phyloP scores from a whole-genome alignment of 306 rosid species.

The Cercis canadensis region DNA sequence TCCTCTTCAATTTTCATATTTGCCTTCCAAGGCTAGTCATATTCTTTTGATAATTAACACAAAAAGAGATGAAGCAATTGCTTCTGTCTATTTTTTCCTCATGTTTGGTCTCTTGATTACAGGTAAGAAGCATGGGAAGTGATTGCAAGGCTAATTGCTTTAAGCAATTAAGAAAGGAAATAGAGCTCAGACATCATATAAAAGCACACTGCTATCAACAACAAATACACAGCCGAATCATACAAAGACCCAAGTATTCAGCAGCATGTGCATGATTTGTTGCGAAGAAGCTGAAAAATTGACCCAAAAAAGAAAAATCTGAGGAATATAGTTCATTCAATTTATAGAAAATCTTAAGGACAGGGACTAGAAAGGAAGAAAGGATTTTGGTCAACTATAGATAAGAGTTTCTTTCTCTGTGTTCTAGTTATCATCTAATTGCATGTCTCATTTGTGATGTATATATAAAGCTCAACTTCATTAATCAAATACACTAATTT shows the following conservation, averaged over 20 bases:
- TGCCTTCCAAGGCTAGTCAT: constrained; percentile 63
- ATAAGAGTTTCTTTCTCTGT: constrained; percentile 30
- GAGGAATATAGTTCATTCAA: too few relatives aligned
- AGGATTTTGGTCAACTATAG: constrained; percentile 38
- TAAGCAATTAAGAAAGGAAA: too few relatives aligned
- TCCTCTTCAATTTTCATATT: constrained; percentile 39
- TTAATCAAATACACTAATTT: constrained; percentile 18
- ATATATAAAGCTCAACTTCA: constrained; percentile 25
- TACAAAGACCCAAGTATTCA: too few relatives aligned
- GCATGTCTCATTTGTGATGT: constrained; percentile 35
- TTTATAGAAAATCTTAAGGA: constrained; percentile 16
- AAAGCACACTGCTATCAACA: too few relatives aligned
- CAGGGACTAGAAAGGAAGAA: constrained; percentile 20
- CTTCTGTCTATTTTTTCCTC: background rate
- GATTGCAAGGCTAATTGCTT: constrained; percentile 36
- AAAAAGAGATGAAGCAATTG: constrained; percentile 1
- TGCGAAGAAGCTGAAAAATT: too few relatives aligned
- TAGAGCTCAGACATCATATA: too few relatives aligned
- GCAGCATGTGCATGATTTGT: too few relatives aligned
- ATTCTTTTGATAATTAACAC: constrained; percentile 50
- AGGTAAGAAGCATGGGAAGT: constrained; percentile 68
- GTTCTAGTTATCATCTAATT: constrained; percentile 4
- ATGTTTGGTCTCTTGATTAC: too few relatives aligned
- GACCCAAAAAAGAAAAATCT: too few relatives aligned
- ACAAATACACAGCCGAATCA: too few relatives aligned